A percentile compares a stretch with the other conserved stretches of the same genome.
phyloP scores from a whole-genome alignment of 176 grass and related monocot genomes.

The Rhipidocladum racemiflorum region DNA sequence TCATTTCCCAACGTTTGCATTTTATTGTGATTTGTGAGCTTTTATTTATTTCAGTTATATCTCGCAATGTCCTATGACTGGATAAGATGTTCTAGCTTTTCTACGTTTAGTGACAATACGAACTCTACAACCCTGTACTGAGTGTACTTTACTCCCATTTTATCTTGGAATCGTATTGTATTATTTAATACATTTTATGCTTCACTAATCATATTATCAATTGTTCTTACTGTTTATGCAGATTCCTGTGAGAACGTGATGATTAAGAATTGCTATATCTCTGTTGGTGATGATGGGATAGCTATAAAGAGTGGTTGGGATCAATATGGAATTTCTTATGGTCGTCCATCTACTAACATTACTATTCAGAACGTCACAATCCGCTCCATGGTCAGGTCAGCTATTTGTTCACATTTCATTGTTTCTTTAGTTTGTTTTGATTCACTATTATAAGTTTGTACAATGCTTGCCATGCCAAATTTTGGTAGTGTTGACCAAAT shows the following conservation, averaged over 20 bases:
- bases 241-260: slow-evolving; percentile 85
- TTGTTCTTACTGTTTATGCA: slow-evolving; percentile 29
- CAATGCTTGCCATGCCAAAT: no score
- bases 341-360: slow-evolving; percentile 80
- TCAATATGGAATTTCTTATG: slow-evolving; percentile 85
- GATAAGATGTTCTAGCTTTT: neutral
- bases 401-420: neutral
- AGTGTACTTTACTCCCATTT: neutral
- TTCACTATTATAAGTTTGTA: neutral
- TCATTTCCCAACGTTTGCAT: slow-evolving; percentile 24
- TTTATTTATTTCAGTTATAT: slow-evolving; percentile 8
- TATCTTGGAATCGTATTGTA: neutral
- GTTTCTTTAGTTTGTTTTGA: neutral
- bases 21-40: neutral
- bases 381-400: slow-evolving; percentile 78
- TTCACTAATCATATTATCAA: neutral
- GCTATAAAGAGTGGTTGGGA: slow-evolving; percentile 99
- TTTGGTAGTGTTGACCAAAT: no score
- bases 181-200: slow-evolving; percentile 5
- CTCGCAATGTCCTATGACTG: neutral
- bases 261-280: slow-evolving; percentile 89
- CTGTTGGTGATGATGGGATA: slow-evolving; percentile 85
- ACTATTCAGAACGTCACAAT: slow-evolving; percentile 59
- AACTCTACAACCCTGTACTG: neutral
- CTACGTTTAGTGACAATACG: neutral